A percentile compares a stretch with the other conserved stretches of the same genome.
These are phyloP conservation scores for Chlamydomonas incerta DNA, from an alignment of 139 green algal genomes.

Conservation along the genomic window DNA sequence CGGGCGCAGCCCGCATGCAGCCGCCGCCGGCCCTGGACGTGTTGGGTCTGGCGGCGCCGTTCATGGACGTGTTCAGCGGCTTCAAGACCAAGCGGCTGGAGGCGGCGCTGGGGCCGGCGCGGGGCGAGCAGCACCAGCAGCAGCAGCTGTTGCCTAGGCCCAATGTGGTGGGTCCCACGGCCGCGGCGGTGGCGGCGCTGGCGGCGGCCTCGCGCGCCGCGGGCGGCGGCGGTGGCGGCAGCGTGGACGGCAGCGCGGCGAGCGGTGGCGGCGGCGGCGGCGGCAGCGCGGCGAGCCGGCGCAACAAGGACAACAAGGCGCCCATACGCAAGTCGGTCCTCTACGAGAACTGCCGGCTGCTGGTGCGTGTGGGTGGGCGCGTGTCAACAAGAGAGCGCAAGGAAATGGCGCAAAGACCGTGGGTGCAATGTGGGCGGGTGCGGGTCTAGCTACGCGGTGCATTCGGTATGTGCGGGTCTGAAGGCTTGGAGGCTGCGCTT, in stretches of 20 bases:
- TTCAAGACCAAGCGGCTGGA: constrained; percentile 10
- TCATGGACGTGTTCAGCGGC: constrained; percentile 1
- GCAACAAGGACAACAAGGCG: neutral
- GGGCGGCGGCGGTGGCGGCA: neutral
- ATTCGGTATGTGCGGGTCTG: too few relatives aligned
- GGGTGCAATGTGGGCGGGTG: too few relatives aligned
- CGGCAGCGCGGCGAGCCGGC: neutral
- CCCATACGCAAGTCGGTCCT: constrained; percentile 45
- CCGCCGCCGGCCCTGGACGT: neutral
- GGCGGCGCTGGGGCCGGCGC: neutral
- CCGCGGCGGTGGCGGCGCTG: neutral
- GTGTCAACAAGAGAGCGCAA: too few relatives aligned
- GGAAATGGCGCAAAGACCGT: too few relatives aligned
- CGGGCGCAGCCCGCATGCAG: too few relatives aligned
- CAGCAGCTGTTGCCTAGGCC: too few relatives aligned
- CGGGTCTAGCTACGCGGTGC: too few relatives aligned
- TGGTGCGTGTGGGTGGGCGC: constrained; percentile 2
- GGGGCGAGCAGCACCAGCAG: neutral
- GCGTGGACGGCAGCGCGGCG: neutral
- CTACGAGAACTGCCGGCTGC: constrained; percentile 54
- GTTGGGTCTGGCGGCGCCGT: neutral
- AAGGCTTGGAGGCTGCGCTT: too few relatives aligned
- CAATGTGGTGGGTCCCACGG: too few relatives aligned
- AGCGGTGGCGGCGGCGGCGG: neutral
- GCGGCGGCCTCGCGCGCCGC: neutral